Conservation (phyloP, 768 basidiomycete genomes). For the Saitozyma sp. region DNA sequence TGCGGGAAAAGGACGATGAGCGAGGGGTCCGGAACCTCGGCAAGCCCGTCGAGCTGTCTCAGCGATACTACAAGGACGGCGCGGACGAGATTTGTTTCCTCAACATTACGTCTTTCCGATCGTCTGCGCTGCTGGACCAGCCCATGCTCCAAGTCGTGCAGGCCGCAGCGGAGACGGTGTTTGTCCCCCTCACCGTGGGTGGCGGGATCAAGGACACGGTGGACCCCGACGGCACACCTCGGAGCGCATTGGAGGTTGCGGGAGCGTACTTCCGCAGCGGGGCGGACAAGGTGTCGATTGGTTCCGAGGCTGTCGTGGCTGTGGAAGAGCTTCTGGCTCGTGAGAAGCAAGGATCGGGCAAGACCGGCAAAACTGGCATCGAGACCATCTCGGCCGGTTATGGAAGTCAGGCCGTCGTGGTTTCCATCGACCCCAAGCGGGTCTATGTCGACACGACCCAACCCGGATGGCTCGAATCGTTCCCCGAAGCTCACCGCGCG, state of each 20-base stretch:
- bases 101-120: constrained; percentile 99
- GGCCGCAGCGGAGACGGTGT: constrained; percentile 81
- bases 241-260: constrained; percentile 88
- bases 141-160: constrained; percentile 97
- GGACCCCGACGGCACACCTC: constrained; percentile 90
- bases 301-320: constrained; percentile 90
- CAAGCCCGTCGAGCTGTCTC: constrained; percentile 89
- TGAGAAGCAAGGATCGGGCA: constrained; percentile 53
- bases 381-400: constrained; percentile 88
- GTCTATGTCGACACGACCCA: constrained; percentile 67
- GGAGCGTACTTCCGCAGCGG: constrained; percentile 94
- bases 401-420: constrained; percentile 95
- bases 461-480: constrained; percentile 42
- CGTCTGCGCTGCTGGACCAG: constrained; percentile 91
- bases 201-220: constrained; percentile 95
- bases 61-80: constrained; percentile 78
- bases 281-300: constrained; percentile 98
- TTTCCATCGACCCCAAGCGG: constrained; percentile 89
- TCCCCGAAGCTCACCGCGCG: constrained; percentile 58
- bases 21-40: constrained; percentile 84
- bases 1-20: constrained; percentile 69
- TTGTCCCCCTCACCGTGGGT: constrained; percentile 97
- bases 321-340: constrained; percentile 70
- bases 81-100: constrained; percentile 97
- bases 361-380: constrained; percentile 74